Percentiles rank a stretch among this genome's conserved stretches.
phyloP scores from a whole-genome alignment of 441 rosid species.

The Syzygium malaccense region DNA sequence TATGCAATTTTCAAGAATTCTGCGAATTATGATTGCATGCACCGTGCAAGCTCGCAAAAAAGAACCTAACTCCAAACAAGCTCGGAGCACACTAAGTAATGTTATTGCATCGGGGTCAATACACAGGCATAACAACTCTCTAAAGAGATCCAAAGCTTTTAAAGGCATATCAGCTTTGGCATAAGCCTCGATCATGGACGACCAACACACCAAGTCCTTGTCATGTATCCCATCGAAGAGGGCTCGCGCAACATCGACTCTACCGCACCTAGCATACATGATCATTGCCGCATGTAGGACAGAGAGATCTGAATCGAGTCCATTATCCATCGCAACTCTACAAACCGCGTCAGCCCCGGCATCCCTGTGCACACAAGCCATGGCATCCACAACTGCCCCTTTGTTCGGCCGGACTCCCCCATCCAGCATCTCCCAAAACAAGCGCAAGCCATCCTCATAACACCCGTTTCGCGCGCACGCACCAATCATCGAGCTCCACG shows the following conservation, averaged over 20 bases:
- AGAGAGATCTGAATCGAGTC: constrained; percentile 3
- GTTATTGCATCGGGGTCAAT: constrained; percentile 6
- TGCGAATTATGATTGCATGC: not conserved
- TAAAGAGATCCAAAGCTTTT: constrained; percentile 6
- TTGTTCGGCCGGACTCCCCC: not conserved
- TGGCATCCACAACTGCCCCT: not conserved
- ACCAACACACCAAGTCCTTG: constrained; percentile 10
- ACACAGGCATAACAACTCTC: not conserved
- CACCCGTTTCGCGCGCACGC: not conserved
- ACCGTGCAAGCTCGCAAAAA: not conserved
- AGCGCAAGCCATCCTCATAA: constrained; percentile 4
- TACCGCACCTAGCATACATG: constrained; percentile 6
- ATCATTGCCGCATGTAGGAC: constrained; percentile 2
- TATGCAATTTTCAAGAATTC: not conserved
- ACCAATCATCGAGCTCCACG: constrained; percentile 11
- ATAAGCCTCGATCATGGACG: constrained; percentile 15
- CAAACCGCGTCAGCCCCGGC: constrained; percentile 10
- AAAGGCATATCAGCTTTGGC: constrained; percentile 6
- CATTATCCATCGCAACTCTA: constrained; percentile 3
- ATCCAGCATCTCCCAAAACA: constrained; percentile 12
- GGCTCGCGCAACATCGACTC: constrained; percentile 1
- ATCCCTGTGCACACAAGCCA: constrained; percentile 6
- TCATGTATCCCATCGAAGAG: not conserved
- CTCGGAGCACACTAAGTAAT: constrained; percentile 5
- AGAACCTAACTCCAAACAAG: constrained; percentile 11